These are phyloP conservation scores for Blumeriella jaapii DNA, from an alignment of 2,329 filamentous ascomycete species.

Conservation along the genomic window DNA sequence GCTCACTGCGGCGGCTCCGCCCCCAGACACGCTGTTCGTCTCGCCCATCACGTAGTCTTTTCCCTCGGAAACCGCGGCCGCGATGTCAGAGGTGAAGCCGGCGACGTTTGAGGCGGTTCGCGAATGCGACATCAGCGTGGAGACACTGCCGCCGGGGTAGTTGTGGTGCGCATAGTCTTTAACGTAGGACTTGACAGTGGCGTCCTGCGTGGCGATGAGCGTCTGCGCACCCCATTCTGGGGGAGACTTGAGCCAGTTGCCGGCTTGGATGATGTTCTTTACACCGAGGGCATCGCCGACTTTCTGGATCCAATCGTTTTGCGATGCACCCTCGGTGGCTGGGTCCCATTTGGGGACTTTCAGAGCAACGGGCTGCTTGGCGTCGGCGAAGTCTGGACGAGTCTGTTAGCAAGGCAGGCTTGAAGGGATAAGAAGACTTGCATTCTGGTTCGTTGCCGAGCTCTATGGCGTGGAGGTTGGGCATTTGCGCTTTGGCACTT, in stretches of 20 bases:
- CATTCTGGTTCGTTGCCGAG: constrained; percentile 47
- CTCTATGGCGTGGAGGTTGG: constrained; percentile 41
- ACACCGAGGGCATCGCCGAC: constrained; percentile 16
- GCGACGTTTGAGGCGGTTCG: constrained; percentile 18
- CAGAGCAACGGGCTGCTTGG: constrained; percentile 23
- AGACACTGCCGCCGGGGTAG: constrained; percentile 31
- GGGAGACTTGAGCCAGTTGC: constrained; percentile 19
- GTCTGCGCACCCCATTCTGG: constrained; percentile 24
- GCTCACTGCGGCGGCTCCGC: constrained; percentile 18
- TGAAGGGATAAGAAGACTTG: constrained; percentile 23
- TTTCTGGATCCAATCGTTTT: constrained; percentile 19
- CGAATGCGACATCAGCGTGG: constrained; percentile 21
- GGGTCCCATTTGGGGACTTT: constrained; percentile 18
- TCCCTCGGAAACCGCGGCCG: constrained; percentile 14
- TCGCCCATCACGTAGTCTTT: constrained; percentile 25
- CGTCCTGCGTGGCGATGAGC: constrained; percentile 19
- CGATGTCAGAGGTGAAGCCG: constrained; percentile 15
- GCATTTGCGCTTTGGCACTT: constrained; percentile 33
- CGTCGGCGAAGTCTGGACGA: constrained; percentile 26
- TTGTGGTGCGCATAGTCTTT: constrained; percentile 24
- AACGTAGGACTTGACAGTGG: constrained; percentile 17
- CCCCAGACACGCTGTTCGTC: constrained; percentile 25
- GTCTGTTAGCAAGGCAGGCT: constrained; percentile 7
- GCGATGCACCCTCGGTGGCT: constrained; percentile 18
- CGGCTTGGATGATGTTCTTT: constrained; percentile 21